Evolutionary conservation across 768 basidiomycete species (phyloP).

Genomic region (Pholiota microspora): DNA sequence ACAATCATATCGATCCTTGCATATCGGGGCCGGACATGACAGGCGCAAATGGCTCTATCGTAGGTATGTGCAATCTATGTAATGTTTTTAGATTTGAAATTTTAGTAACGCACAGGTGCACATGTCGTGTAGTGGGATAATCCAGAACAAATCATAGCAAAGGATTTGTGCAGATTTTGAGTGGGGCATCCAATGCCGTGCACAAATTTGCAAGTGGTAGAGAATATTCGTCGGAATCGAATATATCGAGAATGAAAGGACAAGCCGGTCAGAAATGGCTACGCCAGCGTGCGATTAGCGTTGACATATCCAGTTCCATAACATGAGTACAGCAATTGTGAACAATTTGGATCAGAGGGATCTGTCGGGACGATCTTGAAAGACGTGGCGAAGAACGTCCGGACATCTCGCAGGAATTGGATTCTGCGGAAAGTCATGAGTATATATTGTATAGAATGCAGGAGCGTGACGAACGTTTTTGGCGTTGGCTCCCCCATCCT

Average conservation of each 20-base stretch:
- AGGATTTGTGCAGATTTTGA: neutral
- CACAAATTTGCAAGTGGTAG: neutral
- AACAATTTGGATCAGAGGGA: slow-evolving; percentile 44
- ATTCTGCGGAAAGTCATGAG: slow-evolving; percentile 49
- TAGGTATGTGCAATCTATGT: neutral
- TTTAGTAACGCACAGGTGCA: neutral
- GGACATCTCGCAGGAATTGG: slow-evolving; percentile 85
- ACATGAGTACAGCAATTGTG: slow-evolving; percentile 81
- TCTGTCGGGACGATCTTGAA: slow-evolving; percentile 84
- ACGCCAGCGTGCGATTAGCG: slow-evolving; percentile 73
- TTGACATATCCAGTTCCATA: slow-evolving; percentile 93
- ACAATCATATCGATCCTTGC: slow-evolving; percentile 10
- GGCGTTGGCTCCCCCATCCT: slow-evolving; percentile 80
- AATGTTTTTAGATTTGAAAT: neutral
- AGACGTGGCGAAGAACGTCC: slow-evolving; percentile 81
- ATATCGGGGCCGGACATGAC: slow-evolving; percentile 8
- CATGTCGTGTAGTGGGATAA: neutral
- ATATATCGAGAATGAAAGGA: neutral
- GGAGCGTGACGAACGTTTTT: slow-evolving; percentile 61
- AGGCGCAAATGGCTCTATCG: neutral
- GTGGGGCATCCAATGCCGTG: neutral
- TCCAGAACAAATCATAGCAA: neutral
- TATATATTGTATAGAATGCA: neutral
- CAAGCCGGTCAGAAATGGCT: slow-evolving; percentile 37
- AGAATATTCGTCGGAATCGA: neutral